Conservation (phyloP, 139 green algal genomes). For the Ulvella scutata region DNA sequence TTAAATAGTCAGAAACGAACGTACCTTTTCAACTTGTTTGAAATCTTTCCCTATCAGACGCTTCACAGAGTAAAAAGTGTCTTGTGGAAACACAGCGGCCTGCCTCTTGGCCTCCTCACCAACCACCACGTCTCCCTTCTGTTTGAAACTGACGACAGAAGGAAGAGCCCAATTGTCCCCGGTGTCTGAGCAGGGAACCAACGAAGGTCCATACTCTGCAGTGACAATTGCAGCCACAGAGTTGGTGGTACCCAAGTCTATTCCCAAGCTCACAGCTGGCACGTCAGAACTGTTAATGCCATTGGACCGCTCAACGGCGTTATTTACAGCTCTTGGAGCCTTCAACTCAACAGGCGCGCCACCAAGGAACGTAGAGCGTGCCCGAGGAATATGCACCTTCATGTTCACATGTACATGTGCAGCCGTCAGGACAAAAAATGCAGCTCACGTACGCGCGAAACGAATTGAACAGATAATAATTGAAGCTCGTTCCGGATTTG, state of each 20-base stretch:
- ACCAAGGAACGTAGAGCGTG: too few species aligned
- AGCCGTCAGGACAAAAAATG: too few species aligned
- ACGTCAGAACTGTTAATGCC: not conserved
- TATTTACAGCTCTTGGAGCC: not conserved
- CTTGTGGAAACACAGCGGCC: constrained; percentile 21
- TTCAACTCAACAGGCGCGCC: too few species aligned
- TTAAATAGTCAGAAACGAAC: constrained; percentile 26
- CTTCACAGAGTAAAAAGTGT: constrained; percentile 81
- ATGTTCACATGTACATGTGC: too few species aligned
- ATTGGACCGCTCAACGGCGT: not conserved
- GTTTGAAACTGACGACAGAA: constrained; percentile 19
- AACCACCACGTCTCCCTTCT: constrained; percentile 31
- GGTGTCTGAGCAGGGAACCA: not conserved
- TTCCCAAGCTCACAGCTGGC: constrained; percentile 43
- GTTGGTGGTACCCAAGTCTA: constrained; percentile 97
- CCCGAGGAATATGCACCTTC: too few species aligned
- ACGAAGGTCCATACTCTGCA: not conserved
- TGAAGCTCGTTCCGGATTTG: too few species aligned
- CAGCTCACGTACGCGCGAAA: too few species aligned
- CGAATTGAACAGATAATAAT: too few species aligned
- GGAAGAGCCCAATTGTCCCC: not conserved
- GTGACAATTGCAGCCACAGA: constrained; percentile 58
- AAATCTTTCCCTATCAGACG: constrained; percentile 47
- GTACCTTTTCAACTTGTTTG: constrained; percentile 35
- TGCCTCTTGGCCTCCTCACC: constrained; percentile 35